Conservation (phyloP, 2,329 filamentous ascomycete genomes). For the Volutella citrinella region DNA sequence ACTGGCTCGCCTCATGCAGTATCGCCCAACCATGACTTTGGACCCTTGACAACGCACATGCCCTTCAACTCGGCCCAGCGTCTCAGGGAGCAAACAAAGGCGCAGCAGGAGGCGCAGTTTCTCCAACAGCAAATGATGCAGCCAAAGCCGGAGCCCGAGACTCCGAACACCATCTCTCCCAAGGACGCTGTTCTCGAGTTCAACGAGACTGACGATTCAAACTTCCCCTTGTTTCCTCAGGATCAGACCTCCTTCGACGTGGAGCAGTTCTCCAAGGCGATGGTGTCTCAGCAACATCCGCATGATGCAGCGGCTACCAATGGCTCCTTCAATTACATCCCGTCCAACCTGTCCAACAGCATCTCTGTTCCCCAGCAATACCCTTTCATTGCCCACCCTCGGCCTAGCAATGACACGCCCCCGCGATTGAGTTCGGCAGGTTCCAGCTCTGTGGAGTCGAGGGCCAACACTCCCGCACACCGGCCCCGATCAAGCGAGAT, state of each 20-base stretch:
- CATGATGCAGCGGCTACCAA: slow-evolving; percentile 16
- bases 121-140: slow-evolving; percentile 39
- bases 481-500: slow-evolving; percentile 58
- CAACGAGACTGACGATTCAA: slow-evolving; percentile 67
- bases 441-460: slow-evolving; percentile 33
- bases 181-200: slow-evolving; percentile 90
- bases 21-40: slow-evolving; percentile 42
- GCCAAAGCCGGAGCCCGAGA: slow-evolving; percentile 40
- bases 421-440: slow-evolving; percentile 43
- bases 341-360: slow-evolving; percentile 35
- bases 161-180: slow-evolving; percentile 86
- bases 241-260: slow-evolving; percentile 47
- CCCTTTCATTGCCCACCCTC: slow-evolving; percentile 42
- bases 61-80: slow-evolving; percentile 54
- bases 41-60: slow-evolving; percentile 11
- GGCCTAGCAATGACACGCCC: slow-evolving; percentile 31
- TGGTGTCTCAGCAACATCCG: slow-evolving; percentile 14
- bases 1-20: slow-evolving; percentile 63
- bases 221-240: slow-evolving; percentile 71
- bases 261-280: slow-evolving; percentile 36
- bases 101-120: slow-evolving; percentile 53
- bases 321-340: slow-evolving; percentile 28
- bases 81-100: slow-evolving; percentile 59
- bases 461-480: slow-evolving; percentile 30
- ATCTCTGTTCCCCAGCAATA: slow-evolving; percentile 50